Conservation (phyloP, 179 eudicot species). For the Sideroxylon spinosum region DNA sequence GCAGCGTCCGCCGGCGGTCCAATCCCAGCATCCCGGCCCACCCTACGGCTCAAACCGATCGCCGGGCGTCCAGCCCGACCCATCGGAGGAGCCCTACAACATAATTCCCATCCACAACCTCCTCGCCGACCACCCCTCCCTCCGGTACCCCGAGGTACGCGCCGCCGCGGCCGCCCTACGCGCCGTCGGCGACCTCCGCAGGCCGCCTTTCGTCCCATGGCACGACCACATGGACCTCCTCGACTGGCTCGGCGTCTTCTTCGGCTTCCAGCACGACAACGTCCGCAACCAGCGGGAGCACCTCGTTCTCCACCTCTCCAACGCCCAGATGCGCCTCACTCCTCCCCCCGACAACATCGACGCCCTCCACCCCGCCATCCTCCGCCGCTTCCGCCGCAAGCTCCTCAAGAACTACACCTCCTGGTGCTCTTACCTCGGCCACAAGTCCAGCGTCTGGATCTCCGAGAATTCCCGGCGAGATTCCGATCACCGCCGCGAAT, state of each 20-base stretch:
- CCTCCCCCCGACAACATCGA: constrained; percentile 80
- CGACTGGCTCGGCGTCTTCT: constrained; percentile 72
- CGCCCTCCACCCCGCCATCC: constrained; percentile 46
- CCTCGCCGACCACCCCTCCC: constrained; percentile 77
- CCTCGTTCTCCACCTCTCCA: constrained; percentile 72
- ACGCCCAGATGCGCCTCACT: constrained; percentile 66
- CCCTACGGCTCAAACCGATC: constrained; percentile 13
- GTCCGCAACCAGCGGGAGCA: constrained; percentile 73
- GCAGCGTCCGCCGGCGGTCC: constrained; percentile 19
- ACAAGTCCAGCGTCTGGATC: constrained; percentile 62
- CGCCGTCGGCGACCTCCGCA: constrained; percentile 62
- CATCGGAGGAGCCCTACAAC: constrained; percentile 43
- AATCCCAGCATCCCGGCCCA: neutral
- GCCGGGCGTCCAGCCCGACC: constrained; percentile 23
- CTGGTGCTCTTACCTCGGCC: constrained; percentile 75
- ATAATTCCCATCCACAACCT: constrained; percentile 90
- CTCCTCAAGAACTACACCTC: constrained; percentile 54
- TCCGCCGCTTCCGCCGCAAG: constrained; percentile 66
- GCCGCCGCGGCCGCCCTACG: constrained; percentile 67
- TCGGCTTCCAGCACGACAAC: constrained; percentile 65
- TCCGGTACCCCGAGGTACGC: constrained; percentile 74
- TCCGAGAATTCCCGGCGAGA: constrained; percentile 38
- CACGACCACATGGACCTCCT: constrained; percentile 58
- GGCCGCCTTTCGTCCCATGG: constrained; percentile 60
- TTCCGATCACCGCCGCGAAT: constrained; percentile 52